Conservation (phyloP, 257 asterid species). For the Ilex aquifolium region DNA sequence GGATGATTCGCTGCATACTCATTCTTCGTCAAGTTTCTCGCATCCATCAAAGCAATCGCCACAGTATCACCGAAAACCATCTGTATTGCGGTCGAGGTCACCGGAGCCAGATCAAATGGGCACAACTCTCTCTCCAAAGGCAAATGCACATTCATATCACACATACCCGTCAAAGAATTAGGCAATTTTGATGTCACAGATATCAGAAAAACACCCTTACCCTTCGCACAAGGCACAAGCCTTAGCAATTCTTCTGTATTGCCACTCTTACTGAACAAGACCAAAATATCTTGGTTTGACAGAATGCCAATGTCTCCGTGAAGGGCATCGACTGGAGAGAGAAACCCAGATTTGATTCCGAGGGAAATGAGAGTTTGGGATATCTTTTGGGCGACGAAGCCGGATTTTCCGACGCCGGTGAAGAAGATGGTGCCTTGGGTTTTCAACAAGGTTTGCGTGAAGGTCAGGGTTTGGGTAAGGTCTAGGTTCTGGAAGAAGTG, state of each 20-base stretch:
- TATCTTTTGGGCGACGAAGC: constrained; percentile 37
- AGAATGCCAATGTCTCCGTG: constrained; percentile 97
- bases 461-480: constrained; percentile 65
- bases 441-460: constrained; percentile 69
- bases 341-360: constrained; percentile 68
- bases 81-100: constrained; percentile 43
- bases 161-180: constrained; percentile 49
- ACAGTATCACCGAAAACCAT: constrained; percentile 84
- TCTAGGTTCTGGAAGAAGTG: constrained; percentile 88
- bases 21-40: constrained; percentile 69
- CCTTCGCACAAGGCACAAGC: constrained; percentile 66
- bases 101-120: constrained; percentile 88
- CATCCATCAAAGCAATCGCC: constrained; percentile 82
- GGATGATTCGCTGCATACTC: constrained; percentile 52
- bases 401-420: constrained; percentile 96
- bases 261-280: constrained; percentile 91
- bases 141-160: constrained; percentile 89
- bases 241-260: constrained; percentile 46
- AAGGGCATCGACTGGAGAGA: constrained; percentile 88
- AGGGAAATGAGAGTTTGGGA: constrained; percentile 2
- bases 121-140: constrained; percentile 87
- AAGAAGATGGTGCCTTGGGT: constrained; percentile 74
- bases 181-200: constrained; percentile 79
- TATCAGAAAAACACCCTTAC: constrained; percentile 75
- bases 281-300: constrained; percentile 18